These are phyloP conservation scores for Buxus sempervirens DNA, from an alignment of 164 flowering plant species.

Conservation along the genomic window DNA sequence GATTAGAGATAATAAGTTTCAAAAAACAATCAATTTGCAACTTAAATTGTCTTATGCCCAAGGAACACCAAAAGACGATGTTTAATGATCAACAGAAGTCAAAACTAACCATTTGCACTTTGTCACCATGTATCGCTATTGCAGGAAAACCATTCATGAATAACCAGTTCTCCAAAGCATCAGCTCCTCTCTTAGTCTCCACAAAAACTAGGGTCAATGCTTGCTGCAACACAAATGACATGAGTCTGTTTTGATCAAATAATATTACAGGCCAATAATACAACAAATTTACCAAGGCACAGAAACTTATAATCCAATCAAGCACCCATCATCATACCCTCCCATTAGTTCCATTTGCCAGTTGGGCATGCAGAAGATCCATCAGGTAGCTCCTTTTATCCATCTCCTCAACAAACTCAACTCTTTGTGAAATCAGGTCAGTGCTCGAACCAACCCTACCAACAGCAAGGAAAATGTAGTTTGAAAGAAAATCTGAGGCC, in stretches of 20 bases:
- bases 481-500: constrained; percentile 55
- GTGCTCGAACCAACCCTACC: constrained; percentile 67
- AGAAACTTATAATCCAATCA: neutral
- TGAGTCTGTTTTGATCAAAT: neutral
- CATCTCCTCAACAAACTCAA: constrained; percentile 45
- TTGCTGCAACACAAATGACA: constrained; percentile 30
- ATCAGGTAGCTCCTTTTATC: constrained; percentile 43
- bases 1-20: too few species aligned
- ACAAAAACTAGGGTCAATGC: constrained; percentile 55
- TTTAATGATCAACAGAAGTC: too few species aligned
- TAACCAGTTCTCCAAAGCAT: constrained; percentile 46
- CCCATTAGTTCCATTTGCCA: constrained; percentile 24
- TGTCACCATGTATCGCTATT: constrained; percentile 63
- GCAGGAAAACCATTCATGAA: constrained; percentile 48
- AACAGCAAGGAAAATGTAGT: constrained; percentile 53
- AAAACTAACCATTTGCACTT: constrained; percentile 45
- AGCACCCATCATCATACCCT: constrained; percentile 22
- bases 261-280: too few species aligned
- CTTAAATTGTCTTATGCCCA: too few species aligned
- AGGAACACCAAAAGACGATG: neutral
- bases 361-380: constrained; percentile 39
- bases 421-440: constrained; percentile 46
- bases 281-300: neutral
- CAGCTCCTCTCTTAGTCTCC: constrained; percentile 63
- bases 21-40: too few species aligned